phyloP scores from a whole-genome alignment of 1,139 yeast species.

The Suhomyces anneliseae region DNA sequence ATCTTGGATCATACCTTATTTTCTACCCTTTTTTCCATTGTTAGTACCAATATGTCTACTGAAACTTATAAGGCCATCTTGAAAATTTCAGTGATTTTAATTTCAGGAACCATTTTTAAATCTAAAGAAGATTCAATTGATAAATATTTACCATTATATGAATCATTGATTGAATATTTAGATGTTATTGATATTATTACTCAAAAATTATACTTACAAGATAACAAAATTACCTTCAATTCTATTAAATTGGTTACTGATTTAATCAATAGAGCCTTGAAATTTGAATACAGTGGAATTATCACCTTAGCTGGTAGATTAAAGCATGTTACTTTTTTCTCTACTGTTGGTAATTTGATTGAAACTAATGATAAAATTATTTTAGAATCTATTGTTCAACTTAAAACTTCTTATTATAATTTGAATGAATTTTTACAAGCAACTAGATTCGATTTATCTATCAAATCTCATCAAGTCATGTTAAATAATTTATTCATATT shows the following conservation, averaged over 20 bases:
- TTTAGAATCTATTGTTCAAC: slow-evolving; percentile 31
- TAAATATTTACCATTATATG: slow-evolving; percentile 41
- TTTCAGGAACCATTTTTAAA: slow-evolving; percentile 47
- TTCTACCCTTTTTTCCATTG: slow-evolving; percentile 44
- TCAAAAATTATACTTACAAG: slow-evolving; percentile 43
- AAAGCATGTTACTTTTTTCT: slow-evolving; percentile 46
- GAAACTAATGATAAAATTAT: slow-evolving; percentile 42
- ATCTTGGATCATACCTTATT: slow-evolving; percentile 46
- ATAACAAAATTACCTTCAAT: slow-evolving; percentile 44
- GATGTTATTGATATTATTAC: slow-evolving; percentile 46
- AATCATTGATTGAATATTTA: slow-evolving; percentile 42
- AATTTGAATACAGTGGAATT: slow-evolving; percentile 39
- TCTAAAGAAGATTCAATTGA: slow-evolving; percentile 35
- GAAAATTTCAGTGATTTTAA: slow-evolving; percentile 43
- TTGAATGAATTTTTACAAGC: slow-evolving; percentile 39
- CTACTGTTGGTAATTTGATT: slow-evolving; percentile 40
- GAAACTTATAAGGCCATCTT: slow-evolving; percentile 53
- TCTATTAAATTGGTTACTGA: slow-evolving; percentile 50
- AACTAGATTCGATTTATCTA: slow-evolving; percentile 41
- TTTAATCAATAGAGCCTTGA: slow-evolving; percentile 44
- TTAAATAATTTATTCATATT: slow-evolving; percentile 41
- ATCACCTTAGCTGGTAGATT: slow-evolving; percentile 46
- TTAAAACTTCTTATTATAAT: slow-evolving; percentile 38
- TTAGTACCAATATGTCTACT: slow-evolving; percentile 45
- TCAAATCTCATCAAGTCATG: slow-evolving; percentile 44